phyloP scores from a whole-genome alignment of 2,329 filamentous ascomycete species.

The Claviceps citrina region DNA sequence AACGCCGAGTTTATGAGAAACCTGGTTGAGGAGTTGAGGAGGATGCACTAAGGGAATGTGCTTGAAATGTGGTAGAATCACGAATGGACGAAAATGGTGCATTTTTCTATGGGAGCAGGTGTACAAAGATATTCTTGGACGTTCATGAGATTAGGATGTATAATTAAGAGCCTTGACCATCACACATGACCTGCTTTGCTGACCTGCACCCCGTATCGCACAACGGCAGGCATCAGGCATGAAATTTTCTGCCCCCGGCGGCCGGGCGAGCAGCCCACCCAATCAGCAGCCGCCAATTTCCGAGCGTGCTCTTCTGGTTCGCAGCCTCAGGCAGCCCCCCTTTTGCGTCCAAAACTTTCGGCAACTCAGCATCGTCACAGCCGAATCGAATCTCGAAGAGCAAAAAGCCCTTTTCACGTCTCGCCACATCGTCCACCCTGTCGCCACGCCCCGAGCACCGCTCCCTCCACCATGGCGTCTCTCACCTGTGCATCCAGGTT shows the following conservation, averaged over 20 bases:
- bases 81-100: not conserved
- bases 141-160: not conserved
- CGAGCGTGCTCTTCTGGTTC: constrained; percentile 21
- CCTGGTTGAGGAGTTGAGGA: constrained; percentile 45
- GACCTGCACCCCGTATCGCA: not conserved
- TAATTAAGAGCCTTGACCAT: not conserved
- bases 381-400: constrained; percentile 14
- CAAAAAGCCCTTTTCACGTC: constrained; percentile 35
- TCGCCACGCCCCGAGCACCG: constrained; percentile 5
- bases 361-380: constrained; percentile 23
- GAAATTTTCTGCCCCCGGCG: too few relatives aligned
- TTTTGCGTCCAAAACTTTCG: constrained; percentile 26
- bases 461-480: constrained; percentile 40
- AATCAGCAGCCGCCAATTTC: constrained; percentile 34
- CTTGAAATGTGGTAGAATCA: not conserved
- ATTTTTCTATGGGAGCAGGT: too few relatives aligned
- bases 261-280: constrained; percentile 19
- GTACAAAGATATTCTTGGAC: too few relatives aligned
- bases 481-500: constrained; percentile 53
- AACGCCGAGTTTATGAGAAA: constrained; percentile 48
- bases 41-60: constrained; percentile 33
- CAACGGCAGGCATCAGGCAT: too few relatives aligned
- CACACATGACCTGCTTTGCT: too few relatives aligned
- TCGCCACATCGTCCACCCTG: constrained; percentile 10
- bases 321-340: constrained; percentile 29